Percentiles rank a stretch among this genome's conserved stretches.
These are phyloP conservation scores for Pleurotus sapidus DNA, from an alignment of 768 basidiomycete species.

Conservation along the genomic window DNA sequence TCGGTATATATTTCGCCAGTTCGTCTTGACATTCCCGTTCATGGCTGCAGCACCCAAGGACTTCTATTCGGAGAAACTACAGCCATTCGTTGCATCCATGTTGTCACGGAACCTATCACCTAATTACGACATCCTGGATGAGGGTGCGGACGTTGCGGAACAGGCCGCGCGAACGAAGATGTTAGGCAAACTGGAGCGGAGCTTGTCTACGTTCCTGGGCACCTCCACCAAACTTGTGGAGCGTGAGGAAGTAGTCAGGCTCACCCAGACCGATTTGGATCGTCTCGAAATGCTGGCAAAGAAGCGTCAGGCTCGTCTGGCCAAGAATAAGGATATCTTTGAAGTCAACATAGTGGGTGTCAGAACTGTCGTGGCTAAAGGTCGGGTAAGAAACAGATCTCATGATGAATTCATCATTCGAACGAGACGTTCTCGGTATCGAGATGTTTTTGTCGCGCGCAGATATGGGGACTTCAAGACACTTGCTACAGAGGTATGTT, in stretches of 20 bases:
- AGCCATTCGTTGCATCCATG: slow-evolving; percentile 87
- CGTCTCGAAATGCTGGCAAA: slow-evolving; percentile 71
- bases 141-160: slow-evolving; percentile 44
- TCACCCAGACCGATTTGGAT: slow-evolving; percentile 82
- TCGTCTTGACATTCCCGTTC: slow-evolving; percentile 94
- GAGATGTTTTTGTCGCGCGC: slow-evolving; percentile 85
- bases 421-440: slow-evolving; percentile 68
- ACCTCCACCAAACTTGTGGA: slow-evolving; percentile 82
- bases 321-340: slow-evolving; percentile 56
- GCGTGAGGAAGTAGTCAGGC: slow-evolving; percentile 85
- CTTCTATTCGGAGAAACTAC: slow-evolving; percentile 93
- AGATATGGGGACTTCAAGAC: slow-evolving; percentile 95
- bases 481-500: slow-evolving; percentile 73
- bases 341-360: slow-evolving; percentile 92
- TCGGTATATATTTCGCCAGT: slow-evolving; percentile 87
- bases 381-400: slow-evolving; percentile 76
- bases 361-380: slow-evolving; percentile 78
- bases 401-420: slow-evolving; percentile 99
- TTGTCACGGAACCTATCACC: slow-evolving; percentile 76
- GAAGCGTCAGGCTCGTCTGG: slow-evolving; percentile 51
- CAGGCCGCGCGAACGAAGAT: slow-evolving; percentile 65
- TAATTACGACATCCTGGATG: slow-evolving; percentile 52
- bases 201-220: slow-evolving; percentile 77
- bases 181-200: slow-evolving; percentile 79
- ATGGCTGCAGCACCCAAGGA: slow-evolving; percentile 83